Conservation (phyloP, 73 alveolate species). For the Stentor roeselii region DNA sequence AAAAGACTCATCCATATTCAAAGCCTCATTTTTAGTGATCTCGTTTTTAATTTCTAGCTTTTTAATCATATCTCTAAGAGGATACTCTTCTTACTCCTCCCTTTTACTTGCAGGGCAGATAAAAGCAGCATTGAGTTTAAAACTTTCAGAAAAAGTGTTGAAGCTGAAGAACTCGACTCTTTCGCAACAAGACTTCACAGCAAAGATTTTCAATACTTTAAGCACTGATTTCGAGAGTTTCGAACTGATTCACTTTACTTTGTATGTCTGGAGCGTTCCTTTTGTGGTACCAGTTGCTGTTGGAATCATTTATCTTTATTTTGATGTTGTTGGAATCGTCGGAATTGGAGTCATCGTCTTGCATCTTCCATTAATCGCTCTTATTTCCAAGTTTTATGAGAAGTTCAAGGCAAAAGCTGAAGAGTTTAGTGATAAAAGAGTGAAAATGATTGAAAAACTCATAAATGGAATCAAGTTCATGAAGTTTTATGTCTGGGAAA, state of each 20-base stretch:
- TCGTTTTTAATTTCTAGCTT: too few species aligned
- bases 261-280: not conserved
- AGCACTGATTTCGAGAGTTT: not conserved
- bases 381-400: not conserved
- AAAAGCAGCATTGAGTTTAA: not conserved
- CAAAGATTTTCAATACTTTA: not conserved
- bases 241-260: not conserved
- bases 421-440: slow-evolving; percentile 25
- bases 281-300: not conserved
- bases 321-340: slow-evolving; percentile 3
- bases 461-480: slow-evolving; percentile 42
- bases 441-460: slow-evolving; percentile 35
- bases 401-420: not conserved
- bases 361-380: not conserved
- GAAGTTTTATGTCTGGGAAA: slow-evolving; percentile 51
- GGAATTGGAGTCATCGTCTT: not conserved
- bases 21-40: too few species aligned
- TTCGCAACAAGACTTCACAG: not conserved
- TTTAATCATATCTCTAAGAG: too few species aligned
- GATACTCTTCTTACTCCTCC: not conserved
- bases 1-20: too few species aligned
- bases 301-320: not conserved
- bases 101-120: not conserved
- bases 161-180: not conserved
- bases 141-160: not conserved